These are phyloP conservation scores for Quercus robur DNA, from an alignment of 306 rosid species.

Conservation along the genomic window DNA sequence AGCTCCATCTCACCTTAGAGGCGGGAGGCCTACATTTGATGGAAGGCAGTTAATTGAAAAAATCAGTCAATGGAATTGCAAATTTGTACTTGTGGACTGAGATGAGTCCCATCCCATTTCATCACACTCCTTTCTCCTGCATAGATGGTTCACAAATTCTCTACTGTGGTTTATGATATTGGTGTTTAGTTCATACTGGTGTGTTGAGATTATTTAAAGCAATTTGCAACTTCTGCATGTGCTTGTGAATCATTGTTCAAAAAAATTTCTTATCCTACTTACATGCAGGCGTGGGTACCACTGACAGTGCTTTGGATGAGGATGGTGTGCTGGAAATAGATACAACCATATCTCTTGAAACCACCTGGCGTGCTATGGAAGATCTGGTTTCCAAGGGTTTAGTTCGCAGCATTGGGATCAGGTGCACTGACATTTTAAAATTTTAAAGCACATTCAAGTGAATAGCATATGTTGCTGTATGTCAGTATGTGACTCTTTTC, in stretches of 20 bases:
- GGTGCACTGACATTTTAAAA: conserved; percentile 37
- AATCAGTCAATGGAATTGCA: not conserved
- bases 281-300: conserved; percentile 75
- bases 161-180: not conserved
- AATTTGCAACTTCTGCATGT: not conserved
- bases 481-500: not conserved
- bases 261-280: conserved; percentile 17
- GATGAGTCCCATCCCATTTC: not conserved
- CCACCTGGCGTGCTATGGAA: conserved; percentile 96
- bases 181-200: not conserved
- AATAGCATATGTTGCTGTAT: not conserved
- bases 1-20: not conserved
- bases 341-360: conserved; percentile 74
- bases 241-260: not conserved
- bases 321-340: conserved; percentile 89
- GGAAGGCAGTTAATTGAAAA: not conserved
- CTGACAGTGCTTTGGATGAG: conserved; percentile 76
- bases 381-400: conserved; percentile 77
- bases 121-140: not conserved
- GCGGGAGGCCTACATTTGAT: not conserved
- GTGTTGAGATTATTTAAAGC: not conserved
- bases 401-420: conserved; percentile 94
- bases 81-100: not conserved
- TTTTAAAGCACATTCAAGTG: not conserved
- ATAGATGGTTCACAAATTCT: not conserved